Percentiles rank a stretch among this genome's conserved stretches.
These are phyloP conservation scores for Dalbergia cultrata DNA, from an alignment of 306 rosid genomes.

Conservation along the genomic window DNA sequence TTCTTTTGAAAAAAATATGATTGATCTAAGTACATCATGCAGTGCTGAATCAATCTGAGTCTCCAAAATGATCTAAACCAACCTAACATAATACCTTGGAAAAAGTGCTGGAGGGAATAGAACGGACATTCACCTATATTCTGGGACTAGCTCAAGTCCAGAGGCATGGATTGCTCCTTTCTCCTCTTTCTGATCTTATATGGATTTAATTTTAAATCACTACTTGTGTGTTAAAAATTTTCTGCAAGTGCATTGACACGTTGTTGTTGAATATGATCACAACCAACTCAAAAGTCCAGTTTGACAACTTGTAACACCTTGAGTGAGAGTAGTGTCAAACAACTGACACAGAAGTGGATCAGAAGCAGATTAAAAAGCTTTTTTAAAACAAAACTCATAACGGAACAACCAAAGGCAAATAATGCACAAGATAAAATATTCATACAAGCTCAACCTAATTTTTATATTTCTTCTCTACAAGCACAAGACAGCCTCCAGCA, in stretches of 20 bases:
- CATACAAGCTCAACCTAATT: conserved; percentile 45
- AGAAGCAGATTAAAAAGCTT: background rate
- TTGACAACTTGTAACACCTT: background rate
- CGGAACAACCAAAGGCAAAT: conserved; percentile 4
- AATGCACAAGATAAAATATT: conserved; percentile 27
- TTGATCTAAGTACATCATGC: background rate
- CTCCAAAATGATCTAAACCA: conserved; percentile 15
- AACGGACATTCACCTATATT: background rate
- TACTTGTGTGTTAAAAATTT: background rate
- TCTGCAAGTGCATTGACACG: background rate
- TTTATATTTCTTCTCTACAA: conserved; percentile 37
- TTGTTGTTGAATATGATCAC: background rate
- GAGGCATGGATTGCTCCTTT: background rate
- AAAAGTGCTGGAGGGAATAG: background rate
- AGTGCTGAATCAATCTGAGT: conserved; percentile 11
- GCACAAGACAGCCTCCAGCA: conserved; percentile 55
- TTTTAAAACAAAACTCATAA: conserved; percentile 29
- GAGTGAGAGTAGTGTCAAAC: conserved; percentile 3
- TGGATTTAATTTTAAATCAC: background rate
- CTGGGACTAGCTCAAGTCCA: background rate
- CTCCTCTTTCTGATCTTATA: background rate
- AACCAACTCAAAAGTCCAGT: background rate
- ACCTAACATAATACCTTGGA: background rate
- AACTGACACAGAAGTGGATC: background rate
- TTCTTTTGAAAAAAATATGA: too few relatives aligned